phyloP scores from a whole-genome alignment of 2,329 filamentous ascomycete species.

The Helotiales sp. region DNA sequence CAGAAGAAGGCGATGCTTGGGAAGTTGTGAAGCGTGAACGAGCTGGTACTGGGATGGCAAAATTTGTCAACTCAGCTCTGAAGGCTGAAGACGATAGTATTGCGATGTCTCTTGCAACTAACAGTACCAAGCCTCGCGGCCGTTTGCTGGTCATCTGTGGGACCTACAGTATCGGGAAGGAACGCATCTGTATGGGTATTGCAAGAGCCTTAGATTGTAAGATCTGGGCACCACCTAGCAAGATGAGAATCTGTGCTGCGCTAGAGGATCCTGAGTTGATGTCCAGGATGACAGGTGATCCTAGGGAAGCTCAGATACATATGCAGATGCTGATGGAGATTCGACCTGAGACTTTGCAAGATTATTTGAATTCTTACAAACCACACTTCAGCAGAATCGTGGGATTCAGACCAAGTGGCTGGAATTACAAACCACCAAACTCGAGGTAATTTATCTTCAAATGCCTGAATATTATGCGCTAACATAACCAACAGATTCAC shows the following conservation, averaged over 20 bases:
- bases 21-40: slow-evolving; percentile 55
- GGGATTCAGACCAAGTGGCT: slow-evolving; percentile 89
- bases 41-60: slow-evolving; percentile 59
- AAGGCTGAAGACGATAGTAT: slow-evolving; percentile 30
- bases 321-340: slow-evolving; percentile 98
- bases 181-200: slow-evolving; percentile 91
- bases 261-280: slow-evolving; percentile 83
- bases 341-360: slow-evolving; percentile 83
- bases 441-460: slow-evolving; percentile 45
- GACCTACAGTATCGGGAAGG: slow-evolving; percentile 97
- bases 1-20: slow-evolving; percentile 55
- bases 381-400: slow-evolving; percentile 84
- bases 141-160: slow-evolving; percentile 89
- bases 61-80: slow-evolving; percentile 50
- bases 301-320: slow-evolving; percentile 87
- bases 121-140: slow-evolving; percentile 46
- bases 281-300: slow-evolving; percentile 74
- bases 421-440: slow-evolving; percentile 81
- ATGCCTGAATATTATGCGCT: not conserved
- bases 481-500: slow-evolving; percentile 42
- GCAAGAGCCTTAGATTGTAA: slow-evolving; percentile 82
- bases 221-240: slow-evolving; percentile 82
- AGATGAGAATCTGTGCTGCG: slow-evolving; percentile 81
- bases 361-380: slow-evolving; percentile 80
- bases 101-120: slow-evolving; percentile 21